phyloP scores from a whole-genome alignment of 148 eudicot genomes.

The Camellia lanceoleosa region DNA sequence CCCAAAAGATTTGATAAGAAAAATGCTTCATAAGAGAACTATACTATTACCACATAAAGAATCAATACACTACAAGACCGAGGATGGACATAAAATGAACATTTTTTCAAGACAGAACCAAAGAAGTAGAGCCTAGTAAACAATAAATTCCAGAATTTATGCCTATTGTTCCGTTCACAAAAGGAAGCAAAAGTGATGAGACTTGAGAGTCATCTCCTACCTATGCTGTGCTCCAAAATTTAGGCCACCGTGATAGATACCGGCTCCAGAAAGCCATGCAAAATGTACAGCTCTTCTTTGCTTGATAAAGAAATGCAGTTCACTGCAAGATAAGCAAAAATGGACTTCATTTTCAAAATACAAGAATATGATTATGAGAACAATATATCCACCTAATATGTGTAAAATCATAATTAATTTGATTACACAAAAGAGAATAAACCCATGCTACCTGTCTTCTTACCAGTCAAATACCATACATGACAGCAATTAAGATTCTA shows the following conservation, averaged over 20 bases:
- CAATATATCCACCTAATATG: background rate
- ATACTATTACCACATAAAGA: background rate
- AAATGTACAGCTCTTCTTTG: constrained; percentile 95
- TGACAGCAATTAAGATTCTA: background rate
- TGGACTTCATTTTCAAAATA: constrained; percentile 14
- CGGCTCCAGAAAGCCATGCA: constrained; percentile 97
- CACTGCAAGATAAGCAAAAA: constrained; percentile 58
- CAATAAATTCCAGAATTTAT: no score
- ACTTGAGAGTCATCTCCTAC: constrained; percentile 31
- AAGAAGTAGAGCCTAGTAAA: no score
- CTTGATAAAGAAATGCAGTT: constrained; percentile 85
- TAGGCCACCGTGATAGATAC: constrained; percentile 94
- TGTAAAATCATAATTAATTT: background rate
- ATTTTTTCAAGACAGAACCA: no score
- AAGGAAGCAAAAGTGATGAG: no score
- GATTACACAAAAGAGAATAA: background rate
- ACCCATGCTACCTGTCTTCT: background rate
- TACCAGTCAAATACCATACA: background rate
- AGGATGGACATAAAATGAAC: no score
- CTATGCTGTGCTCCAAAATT: constrained; percentile 93
- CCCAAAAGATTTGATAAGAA: constrained; percentile 14
- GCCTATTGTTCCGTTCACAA: no score
- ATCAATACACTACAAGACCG: no score
- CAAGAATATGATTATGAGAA: background rate
- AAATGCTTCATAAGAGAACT: background rate